Conservation (phyloP, 345 rosid species). For the Eucalyptus rudis region DNA sequence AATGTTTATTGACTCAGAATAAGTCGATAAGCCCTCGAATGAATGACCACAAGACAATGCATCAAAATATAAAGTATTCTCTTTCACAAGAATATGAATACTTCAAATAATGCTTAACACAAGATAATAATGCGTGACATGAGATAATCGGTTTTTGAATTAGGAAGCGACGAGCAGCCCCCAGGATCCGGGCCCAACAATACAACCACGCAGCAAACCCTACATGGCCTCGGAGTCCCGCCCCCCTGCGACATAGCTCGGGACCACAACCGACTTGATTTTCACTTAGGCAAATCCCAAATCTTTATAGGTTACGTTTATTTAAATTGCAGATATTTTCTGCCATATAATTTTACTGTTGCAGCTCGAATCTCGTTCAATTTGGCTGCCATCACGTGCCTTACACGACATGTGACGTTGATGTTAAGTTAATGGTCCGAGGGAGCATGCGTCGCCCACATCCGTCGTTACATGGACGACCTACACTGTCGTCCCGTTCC, state of each 20-base stretch:
- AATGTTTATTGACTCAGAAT: background rate
- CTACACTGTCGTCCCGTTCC: background rate
- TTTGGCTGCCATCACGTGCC: background rate
- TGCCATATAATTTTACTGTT: background rate
- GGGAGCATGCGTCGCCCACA: background rate
- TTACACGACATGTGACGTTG: background rate
- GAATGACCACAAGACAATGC: background rate
- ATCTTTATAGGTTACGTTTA: background rate
- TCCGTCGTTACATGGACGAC: background rate
- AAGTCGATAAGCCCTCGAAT: background rate
- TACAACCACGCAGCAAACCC: background rate
- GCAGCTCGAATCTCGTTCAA: background rate
- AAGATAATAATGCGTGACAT: background rate
- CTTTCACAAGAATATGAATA: background rate
- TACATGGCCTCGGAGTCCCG: background rate
- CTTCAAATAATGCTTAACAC: too few relatives aligned
- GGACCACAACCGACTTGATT: background rate
- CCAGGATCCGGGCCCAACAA: background rate
- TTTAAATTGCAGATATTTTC: background rate
- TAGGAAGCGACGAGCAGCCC: background rate
- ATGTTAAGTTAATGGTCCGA: background rate
- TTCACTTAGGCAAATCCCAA: background rate
- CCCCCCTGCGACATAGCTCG: fast-evolving
- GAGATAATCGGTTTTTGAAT: background rate
- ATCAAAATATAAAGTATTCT: background rate